phyloP scores from a whole-genome alignment of 2,329 filamentous ascomycete species.

The Celoporthe dispersa region DNA sequence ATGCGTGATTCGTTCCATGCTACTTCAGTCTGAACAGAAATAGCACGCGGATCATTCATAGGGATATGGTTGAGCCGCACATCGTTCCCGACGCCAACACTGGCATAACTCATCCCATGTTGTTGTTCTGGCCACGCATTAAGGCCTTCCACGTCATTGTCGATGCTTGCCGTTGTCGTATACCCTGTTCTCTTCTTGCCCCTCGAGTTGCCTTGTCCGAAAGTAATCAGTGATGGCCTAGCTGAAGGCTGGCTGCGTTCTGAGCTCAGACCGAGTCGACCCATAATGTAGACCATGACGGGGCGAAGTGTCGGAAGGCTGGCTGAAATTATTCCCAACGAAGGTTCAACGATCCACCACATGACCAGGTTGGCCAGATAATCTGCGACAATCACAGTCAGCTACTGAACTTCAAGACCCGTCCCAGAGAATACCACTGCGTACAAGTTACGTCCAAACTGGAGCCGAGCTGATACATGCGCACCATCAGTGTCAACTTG shows the following conservation, averaged over 20 bases:
- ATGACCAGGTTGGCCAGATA: not conserved
- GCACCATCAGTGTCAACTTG: slow-evolving; percentile 1
- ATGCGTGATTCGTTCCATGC: not conserved
- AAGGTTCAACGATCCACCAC: not conserved
- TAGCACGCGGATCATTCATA: not conserved
- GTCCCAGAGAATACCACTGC: not conserved
- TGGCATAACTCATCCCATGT: not conserved
- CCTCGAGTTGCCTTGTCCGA: not conserved
- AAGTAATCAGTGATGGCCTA: not conserved
- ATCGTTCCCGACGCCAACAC: not conserved
- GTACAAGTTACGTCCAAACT: not conserved
- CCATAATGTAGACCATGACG: not conserved
- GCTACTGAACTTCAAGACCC: not conserved
- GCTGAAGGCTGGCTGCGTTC: not conserved
- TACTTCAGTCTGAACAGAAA: not conserved
- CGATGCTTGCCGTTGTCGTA: not conserved
- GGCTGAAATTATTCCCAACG: not conserved
- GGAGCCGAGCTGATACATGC: slow-evolving; percentile 11
- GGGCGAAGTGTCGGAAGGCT: not conserved
- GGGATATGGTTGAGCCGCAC: not conserved
- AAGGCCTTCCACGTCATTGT: not conserved
- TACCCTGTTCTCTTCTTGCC: not conserved
- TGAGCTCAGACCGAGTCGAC: not conserved
- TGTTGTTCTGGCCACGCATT: not conserved
- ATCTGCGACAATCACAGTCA: not conserved